Conservation (phyloP, 495 filamentous ascomycete species). For the Lepidopterella palustris region DNA sequence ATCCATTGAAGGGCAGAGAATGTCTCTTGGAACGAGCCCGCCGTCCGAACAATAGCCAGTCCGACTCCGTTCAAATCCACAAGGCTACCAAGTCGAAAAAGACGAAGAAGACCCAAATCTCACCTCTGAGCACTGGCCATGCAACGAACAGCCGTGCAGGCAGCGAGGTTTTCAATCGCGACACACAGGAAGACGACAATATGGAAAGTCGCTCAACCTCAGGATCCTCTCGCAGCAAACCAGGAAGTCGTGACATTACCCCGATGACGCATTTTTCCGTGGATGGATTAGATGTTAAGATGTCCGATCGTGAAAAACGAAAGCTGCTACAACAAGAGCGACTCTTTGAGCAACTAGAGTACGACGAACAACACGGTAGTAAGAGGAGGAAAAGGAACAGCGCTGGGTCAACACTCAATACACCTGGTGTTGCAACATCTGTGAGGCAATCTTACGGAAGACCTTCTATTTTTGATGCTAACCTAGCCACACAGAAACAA, state of each 20-base stretch:
- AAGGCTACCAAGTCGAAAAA: conserved; percentile 43
- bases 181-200: conserved; percentile 45
- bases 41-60: conserved; percentile 41
- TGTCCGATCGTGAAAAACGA: conserved; percentile 79
- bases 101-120: conserved; percentile 53
- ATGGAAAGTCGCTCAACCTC: conserved; percentile 63
- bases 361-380: conserved; percentile 47
- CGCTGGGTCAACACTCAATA: conserved; percentile 46
- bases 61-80: conserved; percentile 43
- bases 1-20: conserved; percentile 22
- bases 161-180: conserved; percentile 53
- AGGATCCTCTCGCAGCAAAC: conserved; percentile 65
- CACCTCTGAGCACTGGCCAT: conserved; percentile 61
- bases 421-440: conserved; percentile 32
- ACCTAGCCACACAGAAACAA: conserved; percentile 27
- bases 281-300: conserved; percentile 52
- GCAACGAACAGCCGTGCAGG: conserved; percentile 72
- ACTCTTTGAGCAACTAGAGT: conserved; percentile 59
- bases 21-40: conserved; percentile 73
- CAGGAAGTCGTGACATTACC: conserved; percentile 75
- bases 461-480: conserved; percentile 11
- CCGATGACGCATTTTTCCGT: conserved; percentile 52
- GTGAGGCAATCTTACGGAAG: conserved; percentile 17
- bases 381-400: conserved; percentile 58
- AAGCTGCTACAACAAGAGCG: conserved; percentile 83